Percentiles rank a stretch among this genome's conserved stretches.
These are phyloP conservation scores for Aureobasidium sp. DNA, from an alignment of 2,329 filamentous ascomycete species.

Conservation along the genomic window DNA sequence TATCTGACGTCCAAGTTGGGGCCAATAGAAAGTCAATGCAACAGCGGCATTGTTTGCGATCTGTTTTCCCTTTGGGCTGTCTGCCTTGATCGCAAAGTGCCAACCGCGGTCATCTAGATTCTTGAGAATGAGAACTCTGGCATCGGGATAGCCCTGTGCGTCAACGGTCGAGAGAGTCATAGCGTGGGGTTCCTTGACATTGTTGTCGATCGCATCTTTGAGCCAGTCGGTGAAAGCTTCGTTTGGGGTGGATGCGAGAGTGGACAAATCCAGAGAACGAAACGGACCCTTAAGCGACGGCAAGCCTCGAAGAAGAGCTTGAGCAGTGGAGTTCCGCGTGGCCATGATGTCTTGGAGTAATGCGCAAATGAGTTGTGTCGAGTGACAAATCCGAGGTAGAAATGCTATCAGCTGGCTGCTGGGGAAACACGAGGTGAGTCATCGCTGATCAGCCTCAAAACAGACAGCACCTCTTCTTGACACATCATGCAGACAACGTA, in stretches of 20 bases:
- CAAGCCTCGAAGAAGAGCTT: background rate
- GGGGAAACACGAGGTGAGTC: background rate
- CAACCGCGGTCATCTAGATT: background rate
- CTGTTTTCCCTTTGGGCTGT: background rate
- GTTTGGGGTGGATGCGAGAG: background rate
- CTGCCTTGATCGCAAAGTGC: background rate
- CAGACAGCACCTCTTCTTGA: too few species aligned
- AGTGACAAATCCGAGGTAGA: background rate
- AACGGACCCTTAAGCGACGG: background rate
- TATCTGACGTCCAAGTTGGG: background rate
- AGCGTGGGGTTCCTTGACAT: background rate
- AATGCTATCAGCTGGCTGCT: background rate
- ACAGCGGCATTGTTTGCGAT: background rate
- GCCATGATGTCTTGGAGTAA: background rate
- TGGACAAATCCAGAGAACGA: background rate
- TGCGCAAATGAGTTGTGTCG: background rate
- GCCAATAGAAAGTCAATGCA: slow-evolving; percentile 5
- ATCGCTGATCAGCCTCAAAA: background rate
- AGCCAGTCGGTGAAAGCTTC: background rate
- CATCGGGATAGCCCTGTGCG: background rate
- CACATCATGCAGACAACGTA: too few species aligned
- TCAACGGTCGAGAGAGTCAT: slow-evolving; percentile 1
- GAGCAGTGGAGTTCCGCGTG: background rate
- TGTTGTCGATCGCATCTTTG: background rate
- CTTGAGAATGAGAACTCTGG: background rate